Evolutionary conservation across 176 grass and related monocot genomes (phyloP), one percentile per base, ranked within the genome.

Genomic region (Rhynchospora pubera): DNA sequence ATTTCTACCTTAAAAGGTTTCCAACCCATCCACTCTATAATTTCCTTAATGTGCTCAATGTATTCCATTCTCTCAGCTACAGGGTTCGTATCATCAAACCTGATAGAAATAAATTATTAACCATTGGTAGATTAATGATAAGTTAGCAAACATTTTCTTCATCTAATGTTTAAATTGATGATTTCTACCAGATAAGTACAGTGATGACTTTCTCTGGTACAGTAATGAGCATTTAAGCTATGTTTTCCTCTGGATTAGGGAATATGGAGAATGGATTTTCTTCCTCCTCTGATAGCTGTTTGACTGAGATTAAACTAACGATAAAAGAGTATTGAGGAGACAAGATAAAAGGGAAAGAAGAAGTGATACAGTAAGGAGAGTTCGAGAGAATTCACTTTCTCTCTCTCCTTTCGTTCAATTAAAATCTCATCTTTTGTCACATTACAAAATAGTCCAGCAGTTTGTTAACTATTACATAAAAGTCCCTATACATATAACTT

Each of bases 1-100:
- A 16, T 30, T 70, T 75, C n/a, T 1, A 90, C 88, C 88, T 93
- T 95, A 64, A 93, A 95, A 50, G 96, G 91, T 61, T 93, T 86
- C 96, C 96, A 99, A 72, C 92, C 91, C 84, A 99, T 95, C 96
- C 96, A 99, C 15, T 65, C 64, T 65, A 95, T 85, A 5, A 93
- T 93, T 88, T 99, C 92, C 84, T 93, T 88, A 60, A 95, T 99
- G 65, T 99, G 92, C 23, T 99, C 92, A 64, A 95, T 99, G 80
- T 95, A 99, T 87, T 99, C 96, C 87, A 66, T 85, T 83, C 91
- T 99, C 83, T 99, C 92, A 65, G 96, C 96, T 85, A 93, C 96
- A 82, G 96, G 96, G 83, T 99, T 95, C 66, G 96, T 99, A 74
- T 99, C 96, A 86, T 99, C 96, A 84, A 95, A 95, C 83, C 96